phyloP scores from a whole-genome alignment of 169 alveolate genomes.

The Plasmodium malariae region DNA sequence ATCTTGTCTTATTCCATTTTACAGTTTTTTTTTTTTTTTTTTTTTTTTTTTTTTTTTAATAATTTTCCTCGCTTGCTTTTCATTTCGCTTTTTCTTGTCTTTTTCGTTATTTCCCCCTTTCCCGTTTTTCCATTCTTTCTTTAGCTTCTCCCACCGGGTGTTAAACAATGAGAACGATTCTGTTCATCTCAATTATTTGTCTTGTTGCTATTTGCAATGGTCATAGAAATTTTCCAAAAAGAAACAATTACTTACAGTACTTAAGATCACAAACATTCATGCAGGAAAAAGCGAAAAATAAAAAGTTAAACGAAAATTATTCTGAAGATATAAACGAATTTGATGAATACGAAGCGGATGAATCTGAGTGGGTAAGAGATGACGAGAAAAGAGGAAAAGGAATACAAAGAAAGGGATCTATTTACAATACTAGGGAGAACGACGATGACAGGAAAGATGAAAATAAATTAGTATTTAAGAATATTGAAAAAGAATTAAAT shows the following conservation, averaged over 20 bases:
- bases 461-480: conserved; percentile 46
- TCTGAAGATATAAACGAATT: conserved; percentile 70
- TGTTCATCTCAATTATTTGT: conserved; percentile 1
- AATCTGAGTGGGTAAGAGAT: neutral
- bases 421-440: neutral
- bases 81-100: no score
- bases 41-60: no score
- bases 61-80: no score
- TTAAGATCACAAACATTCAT: conserved; percentile 50
- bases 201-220: conserved; percentile 37
- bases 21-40: conserved; percentile 23
- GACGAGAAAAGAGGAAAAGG: neutral
- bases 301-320: conserved; percentile 20
- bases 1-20: neutral
- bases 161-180: conserved; percentile 21
- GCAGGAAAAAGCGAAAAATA: conserved; percentile 26
- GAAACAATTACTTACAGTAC: conserved; percentile 56
- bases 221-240: conserved; percentile 29
- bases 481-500: conserved; percentile 56
- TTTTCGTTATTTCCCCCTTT: neutral
- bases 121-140: neutral
- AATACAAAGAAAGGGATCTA: neutral
- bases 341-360: conserved; percentile 60
- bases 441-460: neutral
- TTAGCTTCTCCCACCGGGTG: neutral